Conservation (phyloP, 345 rosid genomes). For the Nasturtium officinale region DNA sequence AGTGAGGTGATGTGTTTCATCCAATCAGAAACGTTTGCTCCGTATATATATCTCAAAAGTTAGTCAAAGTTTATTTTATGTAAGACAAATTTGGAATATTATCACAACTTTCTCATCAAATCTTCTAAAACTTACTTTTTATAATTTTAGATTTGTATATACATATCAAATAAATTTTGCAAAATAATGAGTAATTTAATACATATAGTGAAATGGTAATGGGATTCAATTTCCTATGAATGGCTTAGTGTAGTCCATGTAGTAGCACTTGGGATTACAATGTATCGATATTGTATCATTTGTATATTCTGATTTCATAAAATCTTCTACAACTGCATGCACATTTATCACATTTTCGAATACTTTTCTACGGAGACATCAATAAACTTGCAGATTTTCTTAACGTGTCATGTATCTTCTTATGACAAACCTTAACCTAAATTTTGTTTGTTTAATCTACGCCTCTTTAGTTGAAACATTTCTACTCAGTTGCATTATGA, state of each 20-base stretch:
- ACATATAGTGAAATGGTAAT: not conserved
- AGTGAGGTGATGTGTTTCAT: constrained; percentile 37
- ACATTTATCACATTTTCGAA: not conserved
- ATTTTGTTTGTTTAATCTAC: not conserved
- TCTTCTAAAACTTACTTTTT: not conserved
- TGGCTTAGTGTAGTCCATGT: constrained; percentile 20
- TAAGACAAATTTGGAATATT: constrained; percentile 16
- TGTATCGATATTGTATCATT: constrained; percentile 15
- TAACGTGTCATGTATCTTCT: not conserved
- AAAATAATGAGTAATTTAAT: not conserved
- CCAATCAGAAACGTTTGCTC: constrained; percentile 37
- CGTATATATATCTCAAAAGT: not conserved
- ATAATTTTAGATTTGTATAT: too few species aligned
- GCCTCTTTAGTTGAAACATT: not conserved
- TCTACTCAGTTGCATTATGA: too few species aligned
- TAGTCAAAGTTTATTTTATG: constrained; percentile 16
- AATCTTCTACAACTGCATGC: constrained; percentile 20
- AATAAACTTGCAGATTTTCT: not conserved
- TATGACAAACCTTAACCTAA: not conserved
- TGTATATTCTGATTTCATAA: constrained; percentile 9
- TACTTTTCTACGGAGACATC: not conserved
- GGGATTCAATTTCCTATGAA: not conserved
- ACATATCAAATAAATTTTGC: too few species aligned
- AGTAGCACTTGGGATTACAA: not conserved
- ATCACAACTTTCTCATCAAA: not conserved